These are phyloP conservation scores for Fagopyrum esculentum DNA, from an alignment of 148 eudicot genomes.

Conservation along the genomic window DNA sequence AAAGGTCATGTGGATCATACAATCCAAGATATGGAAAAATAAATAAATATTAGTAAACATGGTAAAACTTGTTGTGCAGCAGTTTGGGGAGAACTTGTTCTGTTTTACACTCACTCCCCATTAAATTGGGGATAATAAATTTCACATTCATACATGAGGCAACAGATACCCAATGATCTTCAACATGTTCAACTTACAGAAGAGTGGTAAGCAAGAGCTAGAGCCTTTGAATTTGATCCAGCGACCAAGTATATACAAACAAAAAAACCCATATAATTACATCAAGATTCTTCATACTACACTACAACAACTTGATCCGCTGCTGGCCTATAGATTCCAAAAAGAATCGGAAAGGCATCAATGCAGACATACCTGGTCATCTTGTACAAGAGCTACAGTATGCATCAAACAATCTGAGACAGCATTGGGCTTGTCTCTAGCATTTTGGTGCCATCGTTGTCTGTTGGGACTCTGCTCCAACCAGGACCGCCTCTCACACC, in stretches of 20 bases:
- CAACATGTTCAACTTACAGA: constrained; percentile 7
- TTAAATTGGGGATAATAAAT: not conserved
- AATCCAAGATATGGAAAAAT: too few species aligned
- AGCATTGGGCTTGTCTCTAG: constrained; percentile 44
- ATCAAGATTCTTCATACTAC: constrained; percentile 3
- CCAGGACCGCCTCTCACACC: constrained; percentile 39
- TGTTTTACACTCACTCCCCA: not conserved
- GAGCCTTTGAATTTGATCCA: not conserved
- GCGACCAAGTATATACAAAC: constrained; percentile 16
- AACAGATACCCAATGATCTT: not conserved
- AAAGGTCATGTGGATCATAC: too few species aligned
- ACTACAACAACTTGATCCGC: constrained; percentile 5
- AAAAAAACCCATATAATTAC: constrained; percentile 14
- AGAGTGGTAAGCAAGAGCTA: constrained; percentile 16
- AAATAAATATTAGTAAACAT: too few species aligned
- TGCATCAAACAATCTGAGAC: constrained; percentile 30
- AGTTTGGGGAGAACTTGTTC: not conserved
- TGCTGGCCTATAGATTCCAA: not conserved
- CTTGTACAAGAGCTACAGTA: constrained; percentile 15
- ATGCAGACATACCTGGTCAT: not conserved
- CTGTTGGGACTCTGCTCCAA: constrained; percentile 61
- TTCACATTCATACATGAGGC: constrained; percentile 1
- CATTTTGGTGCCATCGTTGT: constrained; percentile 43
- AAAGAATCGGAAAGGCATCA: not conserved
- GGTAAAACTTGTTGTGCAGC: not conserved